phyloP scores from a whole-genome alignment of 2,329 filamentous ascomycete species.

The Botrytis sinoallii region DNA sequence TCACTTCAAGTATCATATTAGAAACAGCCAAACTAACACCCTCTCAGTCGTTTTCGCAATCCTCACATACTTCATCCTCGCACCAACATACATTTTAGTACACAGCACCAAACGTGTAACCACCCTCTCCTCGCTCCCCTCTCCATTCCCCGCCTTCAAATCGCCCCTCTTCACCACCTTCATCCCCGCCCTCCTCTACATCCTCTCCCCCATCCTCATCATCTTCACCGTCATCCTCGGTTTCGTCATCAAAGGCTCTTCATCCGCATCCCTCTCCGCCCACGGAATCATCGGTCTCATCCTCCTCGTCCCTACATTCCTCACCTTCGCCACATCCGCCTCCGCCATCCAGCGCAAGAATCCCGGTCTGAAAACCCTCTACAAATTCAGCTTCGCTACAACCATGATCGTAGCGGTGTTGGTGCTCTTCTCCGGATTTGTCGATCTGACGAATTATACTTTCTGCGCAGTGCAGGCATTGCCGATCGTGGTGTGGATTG shows the following conservation, averaged over 20 bases:
- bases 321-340: neutral
- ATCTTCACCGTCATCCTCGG: neutral
- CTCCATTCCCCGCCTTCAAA: neutral
- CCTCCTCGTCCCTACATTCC: neutral
- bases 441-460: neutral
- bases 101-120: neutral
- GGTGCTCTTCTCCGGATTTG: neutral
- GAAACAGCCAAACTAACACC: neutral
- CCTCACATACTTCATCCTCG: neutral
- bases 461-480: neutral
- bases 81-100: neutral
- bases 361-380: neutral
- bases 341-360: neutral
- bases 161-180: neutral
- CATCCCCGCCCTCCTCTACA: neutral
- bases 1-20: fast-evolving
- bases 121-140: neutral
- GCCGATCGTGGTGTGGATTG: neutral
- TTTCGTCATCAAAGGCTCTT: neutral
- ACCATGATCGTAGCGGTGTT: neutral
- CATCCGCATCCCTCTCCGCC: neutral
- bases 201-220: neutral
- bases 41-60: neutral
- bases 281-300: neutral
- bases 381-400: neutral